Conservation (phyloP, 495 filamentous ascomycete species). For the Lasiosphaeria ovina region DNA sequence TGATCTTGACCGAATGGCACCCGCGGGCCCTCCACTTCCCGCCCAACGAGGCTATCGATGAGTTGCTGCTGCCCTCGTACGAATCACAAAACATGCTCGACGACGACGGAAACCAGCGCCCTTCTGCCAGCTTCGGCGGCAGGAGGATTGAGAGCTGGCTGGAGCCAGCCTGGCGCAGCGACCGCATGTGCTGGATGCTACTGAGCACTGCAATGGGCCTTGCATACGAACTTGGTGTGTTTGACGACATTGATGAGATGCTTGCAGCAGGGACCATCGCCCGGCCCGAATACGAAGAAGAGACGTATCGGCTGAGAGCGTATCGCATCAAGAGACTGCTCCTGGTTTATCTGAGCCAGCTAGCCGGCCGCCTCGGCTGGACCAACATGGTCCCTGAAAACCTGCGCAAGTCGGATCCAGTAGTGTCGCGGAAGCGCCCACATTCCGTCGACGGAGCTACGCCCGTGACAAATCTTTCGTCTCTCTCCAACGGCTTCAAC, state of each 20-base stretch:
- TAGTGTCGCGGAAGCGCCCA: slow-evolving; percentile 42
- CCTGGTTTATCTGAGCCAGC: slow-evolving; percentile 84
- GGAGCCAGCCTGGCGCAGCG: slow-evolving; percentile 93
- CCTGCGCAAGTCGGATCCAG: slow-evolving; percentile 49
- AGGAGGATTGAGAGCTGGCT: slow-evolving; percentile 89
- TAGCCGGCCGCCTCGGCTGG: slow-evolving; percentile 87
- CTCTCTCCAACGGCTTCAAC: slow-evolving; percentile 51
- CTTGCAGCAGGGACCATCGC: slow-evolving; percentile 51
- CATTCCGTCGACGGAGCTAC: slow-evolving; percentile 51
- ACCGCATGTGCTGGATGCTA: slow-evolving; percentile 98
- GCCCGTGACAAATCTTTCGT: slow-evolving; percentile 52
- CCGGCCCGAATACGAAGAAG: slow-evolving; percentile 61
- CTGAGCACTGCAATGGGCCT: slow-evolving; percentile 86
- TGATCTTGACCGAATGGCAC: slow-evolving; percentile 97
- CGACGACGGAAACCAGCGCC: slow-evolving; percentile 43
- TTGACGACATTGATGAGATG: slow-evolving; percentile 74
- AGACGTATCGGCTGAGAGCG: slow-evolving; percentile 73
- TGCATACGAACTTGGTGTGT: slow-evolving; percentile 91
- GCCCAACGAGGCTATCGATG: slow-evolving; percentile 71
- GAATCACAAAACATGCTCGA: slow-evolving; percentile 47
- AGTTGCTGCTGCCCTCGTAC: slow-evolving; percentile 53
- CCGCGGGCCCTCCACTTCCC: slow-evolving; percentile 93
- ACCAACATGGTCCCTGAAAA: slow-evolving; percentile 86
- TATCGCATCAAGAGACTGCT: slow-evolving; percentile 80
- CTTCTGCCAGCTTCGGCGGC: slow-evolving; percentile 55